These are phyloP conservation scores for Triticum aestivum DNA, from an alignment of 176 grass and related monocot species.

Conservation along the genomic window IWGSC_CS_RefSeq_v2.1 NC_057814.1:13966349-13966848, in stretches of 20 bases:
- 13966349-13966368: not conserved
- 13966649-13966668: too few species aligned
- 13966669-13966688: not conserved
- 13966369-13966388: not conserved
- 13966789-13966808: too few species aligned
- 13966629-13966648: not conserved
- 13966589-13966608: not conserved
- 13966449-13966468: conserved; percentile 29
- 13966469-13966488: not conserved
- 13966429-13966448: not conserved
- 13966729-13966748: too few species aligned
- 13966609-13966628: not conserved
- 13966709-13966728: too few species aligned
- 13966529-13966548: not conserved
- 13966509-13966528: conserved; percentile 9
- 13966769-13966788: too few species aligned
- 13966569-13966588: conserved; percentile 7
- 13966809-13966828: too few species aligned
- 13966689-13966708: too few species aligned
- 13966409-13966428: not conserved
- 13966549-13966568: conserved; percentile 19
- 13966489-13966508: conserved; percentile 18
- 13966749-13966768: too few species aligned
- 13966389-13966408: not conserved
- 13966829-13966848: too few species aligned